Evolutionary conservation across 306 rosid genomes (phyloP), one percentile per base, ranked within the genome.

Genomic region (Gastrolobium bilobum): DNA sequence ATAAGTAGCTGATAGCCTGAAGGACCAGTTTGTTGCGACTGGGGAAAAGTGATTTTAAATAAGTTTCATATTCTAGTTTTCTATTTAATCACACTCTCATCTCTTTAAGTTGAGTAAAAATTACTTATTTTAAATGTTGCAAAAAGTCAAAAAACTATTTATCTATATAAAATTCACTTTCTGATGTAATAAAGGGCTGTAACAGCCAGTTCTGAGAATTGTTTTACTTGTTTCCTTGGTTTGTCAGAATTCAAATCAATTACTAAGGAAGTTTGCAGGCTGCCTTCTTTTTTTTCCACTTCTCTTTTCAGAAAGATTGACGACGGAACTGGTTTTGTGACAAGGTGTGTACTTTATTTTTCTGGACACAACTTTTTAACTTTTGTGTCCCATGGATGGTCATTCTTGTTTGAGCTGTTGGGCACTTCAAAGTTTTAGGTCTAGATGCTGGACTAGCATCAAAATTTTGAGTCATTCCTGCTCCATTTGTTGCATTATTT

Each of bases 251-350:
- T 96, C 83, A 96, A 92, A 84, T 67, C 85, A 78, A 84, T 89
- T 77, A 90, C 93, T 31, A 93, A 91, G 90, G 99, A 96, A 65
- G 86, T 96, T 33, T 96, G 99, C 97, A 96, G 90, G 94, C 94
- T 96, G 89, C 99, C 99, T 67, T 96, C 99, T 50, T 96, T 91
- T 83, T 89, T 96, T 85, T 93, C 97, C 30, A 60, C 91, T 0
- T 83, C 90, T 33, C 94, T 96, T 81, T 96, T 96, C 87, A 84
- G 71, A 86, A 93, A 91, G 94, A 91, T 96, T 81, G 99, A 93
- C 77, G 82, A 78, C 43, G 88, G 89, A 86, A 81, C 97, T 64
- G 98, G 98, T 58, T 75, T 86, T 81, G 97, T 91, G 65, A 89
- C 97, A 70, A 96, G 98, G 99, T 96, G 79, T 62, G 76, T 58